A percentile compares a stretch with the other conserved stretches of the same genome.
These are phyloP conservation scores for Ceratocystis destructans DNA, from an alignment of 2,329 filamentous ascomycete genomes.

Conservation along the genomic window DNA sequence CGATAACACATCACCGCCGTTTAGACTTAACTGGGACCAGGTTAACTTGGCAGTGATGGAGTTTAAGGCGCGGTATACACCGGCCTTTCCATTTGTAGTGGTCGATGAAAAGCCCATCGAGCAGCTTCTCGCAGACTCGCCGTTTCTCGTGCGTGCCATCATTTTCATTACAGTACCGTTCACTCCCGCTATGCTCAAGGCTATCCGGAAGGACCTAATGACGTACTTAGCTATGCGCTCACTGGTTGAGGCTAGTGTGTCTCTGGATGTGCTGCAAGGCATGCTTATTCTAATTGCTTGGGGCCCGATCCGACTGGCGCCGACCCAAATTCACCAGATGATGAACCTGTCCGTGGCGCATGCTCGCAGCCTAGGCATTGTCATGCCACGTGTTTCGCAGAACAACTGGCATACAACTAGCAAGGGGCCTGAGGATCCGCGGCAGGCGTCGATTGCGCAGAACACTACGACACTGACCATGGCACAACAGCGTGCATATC, in stretches of 20 bases:
- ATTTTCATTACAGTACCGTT: constrained; percentile 28
- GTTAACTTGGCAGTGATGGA: constrained; percentile 27
- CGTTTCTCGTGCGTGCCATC: constrained; percentile 29
- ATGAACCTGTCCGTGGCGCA: constrained; percentile 31
- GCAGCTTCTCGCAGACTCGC: constrained; percentile 26
- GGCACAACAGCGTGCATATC: constrained; percentile 29
- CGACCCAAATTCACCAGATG: constrained; percentile 21
- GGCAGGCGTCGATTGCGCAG: constrained; percentile 16
- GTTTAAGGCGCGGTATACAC: constrained; percentile 26
- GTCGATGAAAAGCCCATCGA: constrained; percentile 25
- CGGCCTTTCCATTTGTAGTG: constrained; percentile 30
- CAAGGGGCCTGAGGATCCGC: constrained; percentile 15
- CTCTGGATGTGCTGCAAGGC: constrained; percentile 34
- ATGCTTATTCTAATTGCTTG: constrained; percentile 34
- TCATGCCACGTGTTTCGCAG: constrained; percentile 22
- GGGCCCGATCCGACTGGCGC: constrained; percentile 24
- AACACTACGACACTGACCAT: constrained; percentile 18
- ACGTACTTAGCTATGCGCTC: constrained; percentile 32
- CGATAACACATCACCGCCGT: constrained; percentile 22
- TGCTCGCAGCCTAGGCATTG: constrained; percentile 30
- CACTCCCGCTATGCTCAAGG: constrained; percentile 24
- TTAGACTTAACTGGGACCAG: constrained; percentile 30
- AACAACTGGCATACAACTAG: constrained; percentile 18
- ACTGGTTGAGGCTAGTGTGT: constrained; percentile 30
- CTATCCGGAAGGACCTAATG: constrained; percentile 31